A percentile compares a stretch with the other conserved stretches of the same genome.
phyloP scores from a whole-genome alignment of 495 filamentous ascomycete genomes.

The Parathielavia hyrcaniae region DNA sequence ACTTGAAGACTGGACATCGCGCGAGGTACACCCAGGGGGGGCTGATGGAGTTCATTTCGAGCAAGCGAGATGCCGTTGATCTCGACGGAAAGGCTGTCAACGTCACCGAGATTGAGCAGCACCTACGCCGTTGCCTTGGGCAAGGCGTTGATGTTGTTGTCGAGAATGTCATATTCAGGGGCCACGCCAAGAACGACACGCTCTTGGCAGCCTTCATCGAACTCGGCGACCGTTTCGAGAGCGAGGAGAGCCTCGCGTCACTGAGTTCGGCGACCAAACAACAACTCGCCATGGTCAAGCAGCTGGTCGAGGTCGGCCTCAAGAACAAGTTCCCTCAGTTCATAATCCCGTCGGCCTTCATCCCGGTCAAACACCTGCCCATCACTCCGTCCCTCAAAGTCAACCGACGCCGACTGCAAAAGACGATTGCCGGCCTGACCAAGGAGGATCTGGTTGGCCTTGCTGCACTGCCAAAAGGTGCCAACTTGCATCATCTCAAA shows the following conservation, averaged over 20 bases:
- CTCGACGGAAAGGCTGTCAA: constrained; percentile 32
- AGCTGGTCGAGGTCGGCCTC: constrained; percentile 35
- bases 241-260: constrained; percentile 29
- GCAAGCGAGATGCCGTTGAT: constrained; percentile 28
- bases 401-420: constrained; percentile 38
- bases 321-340: constrained; percentile 31
- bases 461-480: constrained; percentile 29
- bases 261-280: constrained; percentile 33
- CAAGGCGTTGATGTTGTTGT: constrained; percentile 41
- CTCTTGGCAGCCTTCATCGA: constrained; percentile 43
- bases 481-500: constrained; percentile 33
- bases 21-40: constrained; percentile 42
- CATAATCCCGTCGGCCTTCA: constrained; percentile 38
- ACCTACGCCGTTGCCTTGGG: constrained; percentile 42
- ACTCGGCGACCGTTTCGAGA: constrained; percentile 37
- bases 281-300: constrained; percentile 36
- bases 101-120: constrained; percentile 39
- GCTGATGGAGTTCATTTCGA: constrained; percentile 41
- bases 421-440: constrained; percentile 35
- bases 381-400: constrained; percentile 41
- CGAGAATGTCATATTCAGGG: constrained; percentile 41
- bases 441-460: constrained; percentile 37
- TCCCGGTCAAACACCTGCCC: constrained; percentile 41
- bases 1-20: constrained; percentile 41
- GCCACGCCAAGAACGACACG: constrained; percentile 26